Conservation (phyloP, 1,284 basidiomycete species). For the Irpex sp. region DNA sequence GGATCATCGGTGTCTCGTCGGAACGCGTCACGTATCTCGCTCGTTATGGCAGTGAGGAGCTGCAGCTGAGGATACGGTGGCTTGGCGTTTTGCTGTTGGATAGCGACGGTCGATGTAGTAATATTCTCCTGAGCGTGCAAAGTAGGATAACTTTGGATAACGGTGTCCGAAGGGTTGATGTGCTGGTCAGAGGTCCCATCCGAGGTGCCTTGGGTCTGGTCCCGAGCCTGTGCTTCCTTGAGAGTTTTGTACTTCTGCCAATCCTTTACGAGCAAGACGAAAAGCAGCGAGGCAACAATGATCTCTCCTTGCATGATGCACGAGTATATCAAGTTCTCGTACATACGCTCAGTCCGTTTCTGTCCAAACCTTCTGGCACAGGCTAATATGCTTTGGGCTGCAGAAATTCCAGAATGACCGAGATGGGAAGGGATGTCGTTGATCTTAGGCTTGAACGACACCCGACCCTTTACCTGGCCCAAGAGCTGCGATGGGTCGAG, state of each 20-base stretch:
- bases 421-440: constrained; percentile 20
- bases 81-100: background rate
- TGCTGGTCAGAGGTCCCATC: background rate
- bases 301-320: constrained; percentile 76
- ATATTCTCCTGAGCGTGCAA: no score
- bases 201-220: background rate
- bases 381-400: constrained; percentile 50
- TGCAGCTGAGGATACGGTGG: constrained; percentile 14
- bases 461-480: background rate
- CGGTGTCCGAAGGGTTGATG: background rate
- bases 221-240: constrained; percentile 7
- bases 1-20: constrained; percentile 2
- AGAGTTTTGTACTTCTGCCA: constrained; percentile 41
- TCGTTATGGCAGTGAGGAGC: constrained; percentile 17
- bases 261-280: constrained; percentile 62
- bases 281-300: constrained; percentile 64
- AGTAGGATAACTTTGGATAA: background rate
- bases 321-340: constrained; percentile 53
- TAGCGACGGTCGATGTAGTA: background rate
- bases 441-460: background rate
- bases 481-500: constrained; percentile 2
- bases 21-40: constrained; percentile 13
- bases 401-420: constrained; percentile 35
- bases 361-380: constrained; percentile 53
- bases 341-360: constrained; percentile 54